Evolutionary conservation across 805 yeast species (phyloP).

Genomic region (Candida montana): DNA sequence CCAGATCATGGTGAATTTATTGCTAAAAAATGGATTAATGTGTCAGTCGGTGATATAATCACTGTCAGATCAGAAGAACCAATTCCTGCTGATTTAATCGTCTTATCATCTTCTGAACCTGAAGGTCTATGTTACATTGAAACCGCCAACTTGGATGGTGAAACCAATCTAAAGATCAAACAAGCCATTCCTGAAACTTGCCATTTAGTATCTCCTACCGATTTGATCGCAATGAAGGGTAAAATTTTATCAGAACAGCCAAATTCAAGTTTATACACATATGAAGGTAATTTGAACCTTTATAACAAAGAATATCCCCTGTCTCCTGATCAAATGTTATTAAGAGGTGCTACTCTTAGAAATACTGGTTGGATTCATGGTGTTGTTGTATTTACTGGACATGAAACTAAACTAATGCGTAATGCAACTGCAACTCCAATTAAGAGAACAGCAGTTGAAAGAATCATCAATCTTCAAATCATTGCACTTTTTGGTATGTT

Average conservation of each 20-base stretch:
- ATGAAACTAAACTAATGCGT: conserved; percentile 96
- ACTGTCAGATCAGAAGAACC: conserved; percentile 82
- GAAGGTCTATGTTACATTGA: conserved; percentile 97
- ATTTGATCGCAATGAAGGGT: conserved; percentile 49
- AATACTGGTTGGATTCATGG: conserved; percentile 97
- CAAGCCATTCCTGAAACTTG: conserved; percentile 82
- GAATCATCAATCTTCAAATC: conserved; percentile 89
- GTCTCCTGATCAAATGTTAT: conserved; percentile 83
- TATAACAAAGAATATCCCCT: conserved; percentile 61
- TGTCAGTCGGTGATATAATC: conserved; percentile 87
- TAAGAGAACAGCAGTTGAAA: conserved; percentile 93
- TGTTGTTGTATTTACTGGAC: conserved; percentile 92
- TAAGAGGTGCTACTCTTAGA: conserved; percentile 93
- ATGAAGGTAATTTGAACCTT: conserved; percentile 74
- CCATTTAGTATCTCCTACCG: conserved; percentile 58
- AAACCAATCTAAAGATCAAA: conserved; percentile 91
- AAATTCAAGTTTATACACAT: conserved; percentile 88
- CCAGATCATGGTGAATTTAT: conserved; percentile 55
- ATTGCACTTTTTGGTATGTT: conserved; percentile 80
- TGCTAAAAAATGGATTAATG: conserved; percentile 74
- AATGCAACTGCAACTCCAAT: conserved; percentile 99
- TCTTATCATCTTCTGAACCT: conserved; percentile 91
- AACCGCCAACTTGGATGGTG: conserved; percentile 97
- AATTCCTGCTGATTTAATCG: conserved; percentile 86
- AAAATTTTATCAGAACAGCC: conserved; percentile 83